Evolutionary conservation across 768 basidiomycete genomes (phyloP).

Genomic region (Candolleomyces aberdarensis): DNA sequence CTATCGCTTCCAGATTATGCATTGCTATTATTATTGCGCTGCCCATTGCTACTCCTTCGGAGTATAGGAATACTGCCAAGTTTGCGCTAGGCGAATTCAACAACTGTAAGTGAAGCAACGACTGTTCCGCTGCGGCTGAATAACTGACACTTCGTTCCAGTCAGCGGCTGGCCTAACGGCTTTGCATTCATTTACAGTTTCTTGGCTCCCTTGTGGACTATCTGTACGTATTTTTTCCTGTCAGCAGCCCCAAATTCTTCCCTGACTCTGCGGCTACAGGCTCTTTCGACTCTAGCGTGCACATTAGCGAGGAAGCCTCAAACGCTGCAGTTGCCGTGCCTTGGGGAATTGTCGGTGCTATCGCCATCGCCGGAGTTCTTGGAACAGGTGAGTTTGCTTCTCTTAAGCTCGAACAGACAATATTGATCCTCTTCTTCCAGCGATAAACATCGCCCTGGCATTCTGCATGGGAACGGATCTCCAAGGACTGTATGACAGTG

Average conservation of each 20-base stretch:
- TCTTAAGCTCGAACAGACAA: neutral
- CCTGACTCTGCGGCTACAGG: conserved; percentile 16
- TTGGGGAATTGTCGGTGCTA: conserved; percentile 60
- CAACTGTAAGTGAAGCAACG: conserved; percentile 41
- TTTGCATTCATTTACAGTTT: conserved; percentile 52
- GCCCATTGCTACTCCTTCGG: conserved; percentile 57
- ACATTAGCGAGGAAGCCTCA: conserved; percentile 68
- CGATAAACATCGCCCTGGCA: conserved; percentile 58
- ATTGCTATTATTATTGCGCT: conserved; percentile 67
- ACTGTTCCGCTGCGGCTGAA: neutral
- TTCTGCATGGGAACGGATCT: conserved; percentile 61
- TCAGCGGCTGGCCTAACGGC: conserved; percentile 55
- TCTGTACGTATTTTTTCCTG: conserved; percentile 23
- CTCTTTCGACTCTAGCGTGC: conserved; percentile 54
- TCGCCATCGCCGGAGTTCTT: conserved; percentile 51
- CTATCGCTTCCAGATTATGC: conserved; percentile 42
- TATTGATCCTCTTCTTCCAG: conserved; percentile 18
- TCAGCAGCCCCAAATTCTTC: neutral
- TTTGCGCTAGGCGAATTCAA: conserved; percentile 62
- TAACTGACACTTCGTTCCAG: conserved; percentile 21
- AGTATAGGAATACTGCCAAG: conserved; percentile 55
- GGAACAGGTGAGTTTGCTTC: conserved; percentile 50
- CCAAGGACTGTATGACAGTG: conserved; percentile 37
- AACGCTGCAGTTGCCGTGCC: conserved; percentile 71
- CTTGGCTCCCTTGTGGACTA: conserved; percentile 41